Evolutionary conservation across 345 rosid genomes (phyloP).

Genomic region (Linum trigynum): DNA sequence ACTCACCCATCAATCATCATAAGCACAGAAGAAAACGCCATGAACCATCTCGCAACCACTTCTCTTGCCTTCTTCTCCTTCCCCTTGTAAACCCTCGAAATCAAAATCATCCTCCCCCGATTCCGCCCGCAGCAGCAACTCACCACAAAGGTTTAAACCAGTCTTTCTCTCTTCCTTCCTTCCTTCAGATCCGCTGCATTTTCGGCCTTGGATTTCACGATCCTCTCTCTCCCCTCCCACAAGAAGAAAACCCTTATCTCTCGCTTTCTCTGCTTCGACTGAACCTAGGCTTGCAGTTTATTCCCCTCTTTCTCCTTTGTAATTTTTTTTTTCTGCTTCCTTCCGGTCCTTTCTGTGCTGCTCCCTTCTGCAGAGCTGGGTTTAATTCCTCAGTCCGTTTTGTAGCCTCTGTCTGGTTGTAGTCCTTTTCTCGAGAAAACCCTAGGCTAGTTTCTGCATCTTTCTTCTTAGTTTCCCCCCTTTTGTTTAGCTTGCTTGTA

Average conservation of each 20-base stretch:
- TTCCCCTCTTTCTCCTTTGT: not conserved
- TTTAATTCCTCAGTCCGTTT: not conserved
- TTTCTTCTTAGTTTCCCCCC: constrained; percentile 10
- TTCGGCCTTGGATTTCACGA: constrained; percentile 20
- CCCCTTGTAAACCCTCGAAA: not conserved
- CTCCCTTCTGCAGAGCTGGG: not conserved
- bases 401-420: constrained; percentile 9
- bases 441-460: constrained; percentile 11
- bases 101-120: not conserved
- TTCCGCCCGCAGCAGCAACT: not conserved
- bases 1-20: not conserved
- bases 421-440: constrained; percentile 9
- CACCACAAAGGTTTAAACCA: not conserved
- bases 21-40: not conserved
- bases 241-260: not conserved
- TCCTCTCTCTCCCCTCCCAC: not conserved
- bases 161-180: not conserved
- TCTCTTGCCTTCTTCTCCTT: not conserved
- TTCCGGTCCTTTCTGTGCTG: not conserved
- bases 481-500: constrained; percentile 6
- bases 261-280: not conserved
- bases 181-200: constrained; percentile 25
- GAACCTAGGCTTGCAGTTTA: constrained; percentile 5
- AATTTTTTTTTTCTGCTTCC: not conserved
- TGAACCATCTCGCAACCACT: not conserved